phyloP scores from a whole-genome alignment of 805 yeast genomes.

The Yarrowia sp. region DNA sequence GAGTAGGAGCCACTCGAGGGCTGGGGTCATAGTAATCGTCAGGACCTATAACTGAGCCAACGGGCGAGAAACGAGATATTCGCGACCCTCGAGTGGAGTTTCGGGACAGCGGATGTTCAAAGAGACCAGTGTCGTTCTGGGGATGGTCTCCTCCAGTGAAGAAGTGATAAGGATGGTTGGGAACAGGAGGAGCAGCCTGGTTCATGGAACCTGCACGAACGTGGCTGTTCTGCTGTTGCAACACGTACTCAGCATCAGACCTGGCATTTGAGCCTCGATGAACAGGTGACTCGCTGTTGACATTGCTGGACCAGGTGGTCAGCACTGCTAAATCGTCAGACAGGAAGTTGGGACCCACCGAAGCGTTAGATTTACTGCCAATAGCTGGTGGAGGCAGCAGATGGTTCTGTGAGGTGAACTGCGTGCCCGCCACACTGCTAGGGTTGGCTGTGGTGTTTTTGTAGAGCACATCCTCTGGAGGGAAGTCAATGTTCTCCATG shows the following conservation, averaged over 20 bases:
- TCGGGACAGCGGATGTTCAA: conserved; percentile 1
- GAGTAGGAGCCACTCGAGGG: neutral
- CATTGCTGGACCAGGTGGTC: conserved; percentile 20
- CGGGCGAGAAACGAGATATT: conserved; percentile 3
- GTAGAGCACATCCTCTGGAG: conserved; percentile 7
- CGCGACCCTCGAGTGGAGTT: neutral
- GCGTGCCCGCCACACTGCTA: conserved; percentile 5
- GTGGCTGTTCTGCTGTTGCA: conserved; percentile 11
- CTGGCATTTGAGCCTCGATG: conserved; percentile 12
- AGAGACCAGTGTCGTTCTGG: conserved; percentile 10
- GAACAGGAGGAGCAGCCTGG: neutral
- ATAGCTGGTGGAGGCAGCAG: neutral
- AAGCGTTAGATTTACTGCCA: conserved; percentile 9
- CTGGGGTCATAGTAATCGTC: conserved; percentile 2
- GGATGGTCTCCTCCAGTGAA: conserved; percentile 7
- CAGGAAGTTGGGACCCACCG: conserved; percentile 3
- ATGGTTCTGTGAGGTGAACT: neutral
- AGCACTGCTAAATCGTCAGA: conserved; percentile 2
- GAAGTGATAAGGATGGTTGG: conserved; percentile 13
- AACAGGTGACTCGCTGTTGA: conserved; percentile 10
- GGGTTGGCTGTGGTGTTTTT: conserved; percentile 9
- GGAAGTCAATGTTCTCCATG: conserved; percentile 18
- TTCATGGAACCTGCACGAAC: neutral
- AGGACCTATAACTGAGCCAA: conserved; percentile 11
- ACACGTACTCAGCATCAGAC: neutral